Evolutionary conservation across 352 stramenopile genomes (phyloP), one percentile per base, ranked within the genome.

Genomic region (Phytophthora hybrid): DNA sequence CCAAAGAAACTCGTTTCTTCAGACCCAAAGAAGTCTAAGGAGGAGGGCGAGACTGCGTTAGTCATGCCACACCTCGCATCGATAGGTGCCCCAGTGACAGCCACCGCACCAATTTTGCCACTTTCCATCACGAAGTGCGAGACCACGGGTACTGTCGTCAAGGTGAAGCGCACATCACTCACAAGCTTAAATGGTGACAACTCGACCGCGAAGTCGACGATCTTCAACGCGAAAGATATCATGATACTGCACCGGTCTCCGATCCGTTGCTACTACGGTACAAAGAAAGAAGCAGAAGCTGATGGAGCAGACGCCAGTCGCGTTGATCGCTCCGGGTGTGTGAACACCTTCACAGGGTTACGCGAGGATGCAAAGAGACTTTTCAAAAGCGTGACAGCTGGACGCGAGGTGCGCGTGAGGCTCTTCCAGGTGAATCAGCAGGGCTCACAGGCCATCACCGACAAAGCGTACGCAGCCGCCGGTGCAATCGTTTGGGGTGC

Each of bases 311-410:
- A 88, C 51, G 80, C 76, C 10, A 91, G 78, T 63, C 82, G 80
- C 41, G 69, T 80, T 0, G 86, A 96, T 51, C 82, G 87, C 7
- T 82, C 75, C 0, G 92, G 91, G 0, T 92, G 89, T 21, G 76
- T 97, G 37, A 94, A 97, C 69, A 93, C 89, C 11, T 97, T 97
- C 66, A 94, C 84, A 0, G 92, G 92, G 0, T 64, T 97, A 8
- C 83, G 91, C 3, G 90, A 94, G 65, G 89, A 97, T 52, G 88
- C 92, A 6, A 97, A 97, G 73, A 69, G 66, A 8, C 69, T 97
- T 18, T 97, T 82, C 70, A 87, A 88, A 37, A 84, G 83, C 26
- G 79, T 96, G 47, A 74, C 76, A n/a, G 60, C 72, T 4, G 86
- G 85, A 8, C 83, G 81, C 8, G 92, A 97, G 55, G 57, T 68